These are phyloP conservation scores for Penicillium sp. DNA, from an alignment of 2,329 filamentous ascomycete genomes.

Conservation along the genomic window DNA sequence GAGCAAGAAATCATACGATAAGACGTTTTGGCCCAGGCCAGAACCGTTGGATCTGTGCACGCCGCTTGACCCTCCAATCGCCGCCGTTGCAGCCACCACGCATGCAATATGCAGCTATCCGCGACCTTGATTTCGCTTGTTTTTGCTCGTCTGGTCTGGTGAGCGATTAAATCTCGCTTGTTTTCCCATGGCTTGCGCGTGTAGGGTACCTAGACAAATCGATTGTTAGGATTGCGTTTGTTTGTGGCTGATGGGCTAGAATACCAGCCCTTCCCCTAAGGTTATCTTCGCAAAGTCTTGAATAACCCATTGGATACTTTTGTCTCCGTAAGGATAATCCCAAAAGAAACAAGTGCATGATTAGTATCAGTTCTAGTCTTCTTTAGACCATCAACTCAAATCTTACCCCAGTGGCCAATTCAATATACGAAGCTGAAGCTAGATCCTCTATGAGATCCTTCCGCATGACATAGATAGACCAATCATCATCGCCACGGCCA, in stretches of 20 bases:
- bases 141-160: not conserved
- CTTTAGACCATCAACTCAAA: not conserved
- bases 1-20: too few relatives aligned
- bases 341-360: too few relatives aligned
- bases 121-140: constrained; percentile 11
- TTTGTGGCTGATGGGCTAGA: too few relatives aligned
- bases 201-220: not conserved
- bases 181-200: not conserved
- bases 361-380: too few relatives aligned
- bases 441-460: not conserved
- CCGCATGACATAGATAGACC: not conserved
- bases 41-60: too few relatives aligned
- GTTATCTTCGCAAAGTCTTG: too few relatives aligned
- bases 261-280: too few relatives aligned
- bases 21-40: too few relatives aligned
- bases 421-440: not conserved
- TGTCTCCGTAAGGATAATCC: too few relatives aligned
- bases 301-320: too few relatives aligned
- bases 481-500: not conserved
- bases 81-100: not conserved
- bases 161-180: not conserved
- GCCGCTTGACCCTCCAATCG: not conserved
- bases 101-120: constrained; percentile 18
- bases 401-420: too few relatives aligned
- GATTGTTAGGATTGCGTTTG: not conserved